Base-by-base conservation (phyloP, 495 filamentous ascomycete species). In the Terfezia boudieri region DNA sequence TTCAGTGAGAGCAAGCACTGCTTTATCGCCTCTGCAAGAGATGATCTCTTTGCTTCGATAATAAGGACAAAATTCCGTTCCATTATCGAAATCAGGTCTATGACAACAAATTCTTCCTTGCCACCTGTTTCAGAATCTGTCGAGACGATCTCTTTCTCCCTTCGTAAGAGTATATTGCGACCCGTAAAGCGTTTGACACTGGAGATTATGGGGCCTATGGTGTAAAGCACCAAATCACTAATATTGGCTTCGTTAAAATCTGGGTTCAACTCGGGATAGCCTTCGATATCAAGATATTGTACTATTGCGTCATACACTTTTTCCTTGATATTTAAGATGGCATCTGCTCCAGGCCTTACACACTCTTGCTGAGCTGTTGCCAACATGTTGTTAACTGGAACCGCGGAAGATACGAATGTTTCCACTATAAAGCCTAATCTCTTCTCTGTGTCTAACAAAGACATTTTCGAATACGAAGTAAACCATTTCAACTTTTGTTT, bases 1-100 rank as follows among this genome's bases (percentile, higher is more conserved):
- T 56, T 58, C 38, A 58, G 20, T 14, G 54, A n/a, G 0, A 57
- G 32, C 38, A 57, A 57, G 56, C 38, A 59, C 35, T 59, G 54
- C 11, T 50, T 59, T 50, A 52, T 56, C 11, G 36, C 57, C 49
- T 35, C 36, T 54, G 50, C 32, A 7, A 56, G 35, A 11, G 52
- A 54, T 36, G 36, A 46, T 32, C 4, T 54, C 36, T 54, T 16
- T 11, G 46, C 53, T 22, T 58, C 56, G 11, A 58, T 20, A 5
- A 55, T 48, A 22, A 58, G 10, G 14, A 58, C 37, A 52, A 46
- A 58, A 17, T 22, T 58, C 41, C 51, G 41, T 22, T 55, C 16
- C 12, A 1, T 9, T 20, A 52, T 53, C 6, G 26, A 56, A 50
- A 52, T 36, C 22, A 20, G 22, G 16, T 58, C 53, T 32, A 58